Percentiles rank a stretch among this genome's conserved stretches.
Evolutionary conservation across 768 basidiomycete species (phyloP).

Genomic region (Podaxis carcinomalis): DNA sequence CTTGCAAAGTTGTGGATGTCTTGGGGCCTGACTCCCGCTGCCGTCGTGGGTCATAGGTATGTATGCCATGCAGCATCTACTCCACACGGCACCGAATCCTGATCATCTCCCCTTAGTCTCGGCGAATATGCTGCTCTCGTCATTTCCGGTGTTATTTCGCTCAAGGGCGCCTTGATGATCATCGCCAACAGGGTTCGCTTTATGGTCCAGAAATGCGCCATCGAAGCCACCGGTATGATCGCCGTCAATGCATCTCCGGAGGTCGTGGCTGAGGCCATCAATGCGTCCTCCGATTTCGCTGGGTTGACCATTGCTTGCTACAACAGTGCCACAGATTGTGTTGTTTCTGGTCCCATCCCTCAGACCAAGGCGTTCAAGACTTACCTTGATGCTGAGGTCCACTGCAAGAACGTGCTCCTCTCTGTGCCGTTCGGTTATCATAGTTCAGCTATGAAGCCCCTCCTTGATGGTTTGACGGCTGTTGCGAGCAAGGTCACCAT

Average conservation of each 20-base stretch:
- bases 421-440: slow-evolving; percentile 63
- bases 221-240: slow-evolving; percentile 54
- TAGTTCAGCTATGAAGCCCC: slow-evolving; percentile 56
- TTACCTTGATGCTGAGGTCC: slow-evolving; percentile 36
- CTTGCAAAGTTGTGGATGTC: slow-evolving; percentile 61
- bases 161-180: slow-evolving; percentile 53
- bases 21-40: slow-evolving; percentile 62
- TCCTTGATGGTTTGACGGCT: slow-evolving; percentile 43
- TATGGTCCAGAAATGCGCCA: slow-evolving; percentile 45
- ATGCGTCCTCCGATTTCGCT: slow-evolving; percentile 26
- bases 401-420: slow-evolving; percentile 29
- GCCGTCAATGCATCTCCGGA: slow-evolving; percentile 39
- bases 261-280: slow-evolving; percentile 31
- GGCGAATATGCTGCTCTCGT: slow-evolving; percentile 76
- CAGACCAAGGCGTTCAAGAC: slow-evolving; percentile 38
- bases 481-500: slow-evolving; percentile 34
- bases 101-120: slow-evolving; percentile 37
- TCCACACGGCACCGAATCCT: not conserved
- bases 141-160: slow-evolving; percentile 50
- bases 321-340: slow-evolving; percentile 54
- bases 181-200: slow-evolving; percentile 56
- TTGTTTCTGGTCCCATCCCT: slow-evolving; percentile 51
- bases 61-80: not conserved
- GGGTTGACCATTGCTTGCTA: slow-evolving; percentile 53
- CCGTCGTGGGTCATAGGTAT: slow-evolving; percentile 71